Evolutionary conservation across 352 stramenopile genomes (phyloP), one percentile per base, ranked within the genome.

Genomic region (Blastocystis sp.): DNA sequence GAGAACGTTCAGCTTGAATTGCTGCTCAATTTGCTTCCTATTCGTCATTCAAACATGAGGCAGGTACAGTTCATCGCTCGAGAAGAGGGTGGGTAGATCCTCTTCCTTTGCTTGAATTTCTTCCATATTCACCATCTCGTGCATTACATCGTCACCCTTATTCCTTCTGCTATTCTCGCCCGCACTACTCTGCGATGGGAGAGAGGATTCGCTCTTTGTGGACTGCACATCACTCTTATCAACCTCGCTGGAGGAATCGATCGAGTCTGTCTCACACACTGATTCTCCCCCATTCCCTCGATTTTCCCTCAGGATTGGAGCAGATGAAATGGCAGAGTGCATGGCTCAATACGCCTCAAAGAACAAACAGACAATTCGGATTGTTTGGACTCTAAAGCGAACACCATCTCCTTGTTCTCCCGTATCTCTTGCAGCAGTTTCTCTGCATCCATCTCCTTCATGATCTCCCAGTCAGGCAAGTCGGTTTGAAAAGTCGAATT

Each of bases 401-500:
- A 10, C 2, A 84, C 57, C 19, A 38, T 84, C 7, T 84, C 21
- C 34, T 84, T 68, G 45, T 57, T 60, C 6, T 34, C 4, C 38
- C 59, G n/a, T 14, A 84, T 84, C 0, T 48, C 9, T 28, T 62
- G 34, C 3, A 84, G 24, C 45, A 84, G 45, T 0, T 4, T 1
- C 21, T 66, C 57, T 42, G 21, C 28, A 24, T 70, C 43, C 7
- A 21, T 68, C 59, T 68, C 74, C 24, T 43, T 45, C 1, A 84
- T 14, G 45, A 84, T 84, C 24, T 68, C 42, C 74, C 74, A 84
- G 0, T 45, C 28, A 6, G 74, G 74, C 0, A 84, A 24, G 2
- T 84, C 74, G 1, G 74, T 84, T 84, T 84, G 74, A 69, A 84
- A 84, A 11, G 11, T 57, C 17, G 21, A 57, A 38, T 63, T 59